Evolutionary conservation across 257 asterid genomes (phyloP), one percentile per base, ranked within the genome.

Genomic region (Nicotiana benthamiana): DNA sequence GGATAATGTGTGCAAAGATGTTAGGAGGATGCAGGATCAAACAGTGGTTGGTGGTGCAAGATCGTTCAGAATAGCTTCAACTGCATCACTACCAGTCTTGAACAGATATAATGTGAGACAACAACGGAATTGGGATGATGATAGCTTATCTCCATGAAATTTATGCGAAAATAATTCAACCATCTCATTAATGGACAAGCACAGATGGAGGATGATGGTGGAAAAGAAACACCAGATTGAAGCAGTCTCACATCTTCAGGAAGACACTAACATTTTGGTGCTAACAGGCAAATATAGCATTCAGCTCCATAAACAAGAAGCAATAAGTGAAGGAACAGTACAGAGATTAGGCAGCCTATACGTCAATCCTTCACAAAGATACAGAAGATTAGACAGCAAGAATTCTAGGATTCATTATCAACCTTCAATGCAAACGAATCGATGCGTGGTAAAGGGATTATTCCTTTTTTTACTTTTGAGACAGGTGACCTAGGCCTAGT

Each of bases 1-100:
- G 56, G 99, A 91, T 18, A 94, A 89, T 4, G 99, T 94, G 2
- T 96, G 99, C 87, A 94, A 82, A 83, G 98, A 94, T 63, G 98
- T 96, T 1, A 92, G 99, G 79, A 93, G 78, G 75, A 87, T 91
- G 96, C 98, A 91, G 75, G 97, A 85, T 24, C 86, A 85, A 51
- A 85, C 97, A 26, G 87, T 93, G n/a, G 85, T 83, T 77, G 99
- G 97, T 16, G 79, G 95, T 3, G 97, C 91, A 72, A 89, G 93
- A 80, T 90, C 98, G 15, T 96, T 96, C 86, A 87, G 97, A 82
- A 88, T 96, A 80, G 92, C 94, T 26, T 89, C 90, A 79, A 80
- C 85, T 36, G 89, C 93, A 48, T 84, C 97, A 0, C 77, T 91
- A 75, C 98, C 96, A 1, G 97, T 90, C 83, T 90, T 91, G 40